Evolutionary conservation across 2,329 filamentous ascomycete species (phyloP).

Genomic region (Pseudocercospora macadamiae): DNA sequence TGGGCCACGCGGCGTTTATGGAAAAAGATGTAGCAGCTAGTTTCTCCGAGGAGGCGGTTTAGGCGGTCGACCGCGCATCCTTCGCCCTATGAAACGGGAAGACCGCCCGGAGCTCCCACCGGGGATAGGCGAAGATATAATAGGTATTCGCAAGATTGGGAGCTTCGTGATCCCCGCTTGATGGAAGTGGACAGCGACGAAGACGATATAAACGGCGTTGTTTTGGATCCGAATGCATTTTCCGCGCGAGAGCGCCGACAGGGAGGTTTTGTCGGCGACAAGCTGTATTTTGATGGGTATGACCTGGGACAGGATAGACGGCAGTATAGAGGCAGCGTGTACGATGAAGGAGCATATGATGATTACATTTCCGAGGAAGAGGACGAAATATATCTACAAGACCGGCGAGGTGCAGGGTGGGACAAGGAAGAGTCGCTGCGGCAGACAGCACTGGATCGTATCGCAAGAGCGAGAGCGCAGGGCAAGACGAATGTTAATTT

Average conservation of each 20-base stretch:
- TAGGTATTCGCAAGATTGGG: conserved; percentile 43
- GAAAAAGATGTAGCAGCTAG: conserved; percentile 77
- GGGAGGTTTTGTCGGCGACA: conserved; percentile 46
- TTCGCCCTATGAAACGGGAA: conserved; percentile 93
- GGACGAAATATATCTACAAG: conserved; percentile 41
- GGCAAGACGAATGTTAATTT: conserved; percentile 80
- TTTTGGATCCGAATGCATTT: conserved; percentile 44
- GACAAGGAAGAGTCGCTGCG: conserved; percentile 76
- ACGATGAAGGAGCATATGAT: conserved; percentile 53
- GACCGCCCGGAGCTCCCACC: conserved; percentile 77
- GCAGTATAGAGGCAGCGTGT: conserved; percentile 40
- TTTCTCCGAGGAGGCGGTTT: conserved; percentile 99
- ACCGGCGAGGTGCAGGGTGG: conserved; percentile 52
- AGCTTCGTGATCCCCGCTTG: conserved; percentile 44
- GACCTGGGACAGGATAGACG: conserved; percentile 48
- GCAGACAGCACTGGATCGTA: conserved; percentile 76
- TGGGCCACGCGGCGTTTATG: conserved; percentile 73
- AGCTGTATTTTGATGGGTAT: conserved; percentile 54
- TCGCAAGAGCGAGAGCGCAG: conserved; percentile 73
- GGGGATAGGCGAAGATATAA: conserved; percentile 61
- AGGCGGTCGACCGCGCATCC: conserved; percentile 98
- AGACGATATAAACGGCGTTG: conserved; percentile 49
- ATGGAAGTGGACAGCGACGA: conserved; percentile 64
- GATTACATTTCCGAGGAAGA: conserved; percentile 53
- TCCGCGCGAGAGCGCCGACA: conserved; percentile 29